A percentile compares a stretch with the other conserved stretches of the same genome.
phyloP scores from a whole-genome alignment of 2,329 filamentous ascomycete species.

The Lecanosticta acicola region DNA sequence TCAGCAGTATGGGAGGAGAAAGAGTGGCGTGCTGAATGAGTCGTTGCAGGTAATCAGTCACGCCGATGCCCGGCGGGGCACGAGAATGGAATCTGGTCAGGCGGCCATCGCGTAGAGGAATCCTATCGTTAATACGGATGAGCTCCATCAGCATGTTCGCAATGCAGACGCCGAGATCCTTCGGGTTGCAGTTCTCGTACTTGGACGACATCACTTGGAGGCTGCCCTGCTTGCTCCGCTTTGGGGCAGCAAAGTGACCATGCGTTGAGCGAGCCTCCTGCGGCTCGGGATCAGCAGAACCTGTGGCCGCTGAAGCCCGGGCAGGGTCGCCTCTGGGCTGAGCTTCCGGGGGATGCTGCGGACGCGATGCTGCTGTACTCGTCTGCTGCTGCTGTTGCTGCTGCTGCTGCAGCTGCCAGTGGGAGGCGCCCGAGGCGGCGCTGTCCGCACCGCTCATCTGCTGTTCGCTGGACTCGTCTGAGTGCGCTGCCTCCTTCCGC shows the following conservation, averaged over 20 bases:
- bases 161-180: constrained; percentile 85
- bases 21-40: constrained; percentile 91
- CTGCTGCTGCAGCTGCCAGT: constrained; percentile 7
- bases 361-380: not conserved
- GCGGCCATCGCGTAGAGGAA: constrained; percentile 77
- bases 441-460: constrained; percentile 16
- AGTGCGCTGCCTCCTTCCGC: constrained; percentile 22
- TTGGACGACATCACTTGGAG: constrained; percentile 59
- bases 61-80: constrained; percentile 83
- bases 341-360: constrained; percentile 8
- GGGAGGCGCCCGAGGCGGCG: constrained; percentile 17
- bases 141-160: constrained; percentile 94
- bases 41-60: constrained; percentile 86
- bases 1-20: constrained; percentile 86
- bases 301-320: constrained; percentile 5
- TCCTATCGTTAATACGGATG: constrained; percentile 83
- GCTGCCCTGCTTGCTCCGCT: constrained; percentile 43
- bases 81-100: constrained; percentile 86
- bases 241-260: constrained; percentile 35
- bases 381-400: not conserved
- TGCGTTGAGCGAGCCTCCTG: constrained; percentile 29
- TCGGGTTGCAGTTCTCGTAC: constrained; percentile 76
- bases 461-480: constrained; percentile 15
- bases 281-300: constrained; percentile 12
- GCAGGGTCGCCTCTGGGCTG: constrained; percentile 10